Evolutionary conservation across 495 filamentous ascomycete genomes (phyloP), one percentile per base, ranked within the genome.

Genomic region (Aspergillus indologenus): DNA sequence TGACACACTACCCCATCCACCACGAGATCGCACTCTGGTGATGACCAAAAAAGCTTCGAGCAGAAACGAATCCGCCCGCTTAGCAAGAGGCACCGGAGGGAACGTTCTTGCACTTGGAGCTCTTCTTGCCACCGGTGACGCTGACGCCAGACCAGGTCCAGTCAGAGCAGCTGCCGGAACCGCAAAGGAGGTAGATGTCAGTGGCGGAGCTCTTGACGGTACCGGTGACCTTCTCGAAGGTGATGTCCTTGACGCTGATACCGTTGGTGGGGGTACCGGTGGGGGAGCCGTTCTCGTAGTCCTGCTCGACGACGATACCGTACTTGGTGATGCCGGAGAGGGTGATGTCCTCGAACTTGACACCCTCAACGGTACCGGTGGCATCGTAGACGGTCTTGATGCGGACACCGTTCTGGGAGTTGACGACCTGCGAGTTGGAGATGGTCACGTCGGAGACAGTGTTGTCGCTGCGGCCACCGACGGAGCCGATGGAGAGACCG

Each of bases 221-320:
- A 2, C 85, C 86, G 0, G 70, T 78, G 24, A 87, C 71, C 53
- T 72, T 72, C 18, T 66, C 51, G 31, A 88, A 56, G 8, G 75
- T 83, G 15, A 88, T 61, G 31, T 72, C 74, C 4, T 80, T 83
- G 59, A 89, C 86, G 1, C 79, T 77, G 29, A 89, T 79, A 31
- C 85, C 85, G 29, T 65, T 78, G 1, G 85, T 87, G 19, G 85
- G 79, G 3, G 56, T 82, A 17, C 84, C 85, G 31, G 80, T 84
- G 1, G 79, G 83, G 62, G 70, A 73, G 43, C 85, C 85, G 60
- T 85, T 85, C 71, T 83, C 71, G 64, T 89, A 90, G 68, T 88
- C 84, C 69, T 90, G 87, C 69, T 89, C 72, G 47, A 90, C 82
- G 55, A 86, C 75, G 54, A 90, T 82, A 45, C 86, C 87, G 66